Base-by-base conservation (phyloP, 345 rosid genomes). In the Acer saccharum region DNA sequence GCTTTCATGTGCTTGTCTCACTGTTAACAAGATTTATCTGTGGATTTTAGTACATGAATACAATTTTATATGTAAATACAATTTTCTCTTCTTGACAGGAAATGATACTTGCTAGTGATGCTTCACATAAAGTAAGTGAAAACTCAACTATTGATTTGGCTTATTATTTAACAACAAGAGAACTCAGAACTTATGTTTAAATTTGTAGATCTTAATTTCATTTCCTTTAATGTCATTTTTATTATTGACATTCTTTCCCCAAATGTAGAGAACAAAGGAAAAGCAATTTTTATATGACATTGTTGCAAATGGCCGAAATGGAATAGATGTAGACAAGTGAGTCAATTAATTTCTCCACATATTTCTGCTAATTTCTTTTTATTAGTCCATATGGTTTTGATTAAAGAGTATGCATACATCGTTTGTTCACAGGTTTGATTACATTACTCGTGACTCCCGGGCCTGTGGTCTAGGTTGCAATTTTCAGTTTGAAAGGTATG, bases 281-380 rank as follows among this genome's bases (percentile, higher is more conserved):
- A 91, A 88, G 81, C 82, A 35, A 29, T 89, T 89, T 79, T 80
- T 91, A 73, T 91, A 89, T 86, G 95, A 91, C 79, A 91, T 91
- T 73, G 95, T 91, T 79, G 93, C 95, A 67, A 91, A 91, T 76
- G 92, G 93, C 78, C 87, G 91, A 73, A 91, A 87, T 82, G 93
- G 95, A 68, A 86, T 88, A 46, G 95, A 91, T 21, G 95, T 91
- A 20, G 95, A 91, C 82, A 91, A 91, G 90, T 87, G 84, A 71
- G 89, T 81, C 46, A 27, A 14, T 55, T 46, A 35, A 16, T 48
- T 13, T 32, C 17, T 35, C 18, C 8, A 11, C 44, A 32, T 21
- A 65, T 57, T 25, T 43, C 1, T 12, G 39, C 43, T 23, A 16
- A 25, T 46, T 64, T 11, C n/a, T 60, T 61, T 65, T 27, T 5